Percentiles rank a stretch among this genome's conserved stretches.
Conservation (phyloP, 2,329 filamentous ascomycete genomes). For the Alternaria gansuensis region DNA sequence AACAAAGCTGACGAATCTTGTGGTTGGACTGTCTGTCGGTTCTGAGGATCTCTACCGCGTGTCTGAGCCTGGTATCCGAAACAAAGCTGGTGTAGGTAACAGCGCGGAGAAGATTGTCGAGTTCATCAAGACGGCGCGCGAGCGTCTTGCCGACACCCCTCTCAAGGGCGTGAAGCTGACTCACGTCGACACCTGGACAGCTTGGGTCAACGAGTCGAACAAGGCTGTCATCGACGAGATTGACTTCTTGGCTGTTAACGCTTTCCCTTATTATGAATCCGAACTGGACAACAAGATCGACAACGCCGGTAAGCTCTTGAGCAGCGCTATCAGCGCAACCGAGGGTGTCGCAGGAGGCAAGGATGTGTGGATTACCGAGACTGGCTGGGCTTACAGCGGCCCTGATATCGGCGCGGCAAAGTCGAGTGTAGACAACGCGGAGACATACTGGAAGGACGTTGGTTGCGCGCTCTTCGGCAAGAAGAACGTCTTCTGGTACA, state of each 20-base stretch:
- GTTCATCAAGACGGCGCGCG: conserved; percentile 60
- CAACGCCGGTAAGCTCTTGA: conserved; percentile 53
- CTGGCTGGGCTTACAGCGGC: conserved; percentile 49
- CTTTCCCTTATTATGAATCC: conserved; percentile 52
- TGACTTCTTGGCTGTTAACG: conserved; percentile 52
- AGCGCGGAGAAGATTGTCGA: conserved; percentile 67
- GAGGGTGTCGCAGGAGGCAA: conserved; percentile 45
- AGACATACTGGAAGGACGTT: conserved; percentile 47
- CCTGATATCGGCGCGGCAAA: conserved; percentile 41
- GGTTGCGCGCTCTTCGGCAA: conserved; percentile 48
- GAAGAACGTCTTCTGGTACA: conserved; percentile 51
- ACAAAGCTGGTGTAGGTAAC: conserved; percentile 69
- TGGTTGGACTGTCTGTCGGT: conserved; percentile 51
- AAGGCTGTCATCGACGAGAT: conserved; percentile 48
- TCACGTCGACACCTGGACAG: conserved; percentile 52
- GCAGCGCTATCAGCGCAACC: conserved; percentile 40
- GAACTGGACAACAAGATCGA: conserved; percentile 50
- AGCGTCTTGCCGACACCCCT: conserved; percentile 67
- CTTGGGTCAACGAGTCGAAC: conserved; percentile 49
- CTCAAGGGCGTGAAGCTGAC: conserved; percentile 61
- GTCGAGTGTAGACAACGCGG: conserved; percentile 43
- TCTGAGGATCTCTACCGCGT: conserved; percentile 69
- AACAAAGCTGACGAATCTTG: conserved; percentile 61
- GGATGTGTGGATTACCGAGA: conserved; percentile 53
- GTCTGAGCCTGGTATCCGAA: conserved; percentile 71